Percentiles rank a stretch among this genome's conserved stretches.
phyloP scores from a whole-genome alignment of 495 filamentous ascomycete genomes.

The Diplogelasinospora grovesii region DNA sequence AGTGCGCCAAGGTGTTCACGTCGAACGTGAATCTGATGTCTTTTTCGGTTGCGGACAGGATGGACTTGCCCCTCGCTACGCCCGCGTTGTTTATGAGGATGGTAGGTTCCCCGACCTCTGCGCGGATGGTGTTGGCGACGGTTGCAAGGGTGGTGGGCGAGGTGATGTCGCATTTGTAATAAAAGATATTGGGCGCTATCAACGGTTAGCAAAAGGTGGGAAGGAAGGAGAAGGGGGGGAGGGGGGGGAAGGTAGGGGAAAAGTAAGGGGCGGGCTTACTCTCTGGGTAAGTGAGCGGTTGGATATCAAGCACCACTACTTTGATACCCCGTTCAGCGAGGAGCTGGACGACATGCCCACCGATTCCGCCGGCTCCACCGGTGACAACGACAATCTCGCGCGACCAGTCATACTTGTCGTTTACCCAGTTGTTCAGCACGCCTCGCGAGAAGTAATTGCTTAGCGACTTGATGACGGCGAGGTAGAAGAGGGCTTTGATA shows the following conservation, averaged over 20 bases:
- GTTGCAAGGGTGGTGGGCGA: constrained; percentile 40
- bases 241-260: no score
- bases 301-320: constrained; percentile 65
- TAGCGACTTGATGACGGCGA: constrained; percentile 43
- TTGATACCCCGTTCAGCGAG: constrained; percentile 53
- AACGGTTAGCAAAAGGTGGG: not conserved
- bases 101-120: constrained; percentile 55
- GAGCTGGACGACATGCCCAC: constrained; percentile 51
- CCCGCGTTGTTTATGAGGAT: constrained; percentile 75
- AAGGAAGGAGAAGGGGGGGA: constrained; percentile 1
- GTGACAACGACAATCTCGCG: constrained; percentile 66
- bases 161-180: constrained; percentile 61
- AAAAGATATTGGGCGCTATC: constrained; percentile 46
- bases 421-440: constrained; percentile 54
- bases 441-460: constrained; percentile 45
- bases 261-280: no score
- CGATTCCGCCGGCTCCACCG: constrained; percentile 65
- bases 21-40: constrained; percentile 61
- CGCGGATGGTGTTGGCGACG: constrained; percentile 44
- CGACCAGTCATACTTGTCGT: constrained; percentile 59
- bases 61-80: constrained; percentile 51
- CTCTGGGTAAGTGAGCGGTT: constrained; percentile 48
- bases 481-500: constrained; percentile 39
- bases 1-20: constrained; percentile 66
- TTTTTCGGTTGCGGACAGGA: constrained; percentile 49